These are phyloP conservation scores for Scedosporium apiospermum DNA, from an alignment of 2,329 filamentous ascomycete genomes.

Conservation along the genomic window DNA sequence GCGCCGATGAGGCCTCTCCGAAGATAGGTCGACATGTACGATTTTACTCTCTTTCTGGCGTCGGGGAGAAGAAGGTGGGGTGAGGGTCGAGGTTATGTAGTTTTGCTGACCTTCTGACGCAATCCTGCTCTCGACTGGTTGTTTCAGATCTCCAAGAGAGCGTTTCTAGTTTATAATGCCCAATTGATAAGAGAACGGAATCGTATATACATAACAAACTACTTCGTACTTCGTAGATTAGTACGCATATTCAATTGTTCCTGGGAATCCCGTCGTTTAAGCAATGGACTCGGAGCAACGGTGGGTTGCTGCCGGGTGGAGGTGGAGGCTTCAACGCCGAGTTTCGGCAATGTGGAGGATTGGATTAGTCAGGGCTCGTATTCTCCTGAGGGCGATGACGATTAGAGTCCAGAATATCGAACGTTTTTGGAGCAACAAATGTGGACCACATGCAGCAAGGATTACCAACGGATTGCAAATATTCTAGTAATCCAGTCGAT, in stretches of 20 bases:
- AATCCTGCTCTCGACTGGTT: background rate
- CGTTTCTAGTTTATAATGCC: too few relatives aligned
- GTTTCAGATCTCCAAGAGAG: too few relatives aligned
- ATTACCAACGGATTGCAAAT: background rate
- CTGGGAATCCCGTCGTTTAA: background rate
- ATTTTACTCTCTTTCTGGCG: background rate
- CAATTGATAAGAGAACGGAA: too few relatives aligned
- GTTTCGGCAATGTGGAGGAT: background rate
- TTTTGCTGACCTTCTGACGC: background rate
- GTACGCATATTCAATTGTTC: background rate
- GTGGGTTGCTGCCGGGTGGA: background rate
- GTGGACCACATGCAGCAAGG: background rate
- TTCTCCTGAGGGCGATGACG: too few relatives aligned
- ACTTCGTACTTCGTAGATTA: background rate
- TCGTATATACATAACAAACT: too few relatives aligned
- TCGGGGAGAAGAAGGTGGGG: background rate
- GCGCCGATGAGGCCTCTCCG: constrained; percentile 3
- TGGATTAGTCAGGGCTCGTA: background rate
- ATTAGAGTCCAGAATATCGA: too few relatives aligned
- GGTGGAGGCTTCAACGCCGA: background rate
- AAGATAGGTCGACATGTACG: constrained; percentile 4
- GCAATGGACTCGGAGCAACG: too few relatives aligned
- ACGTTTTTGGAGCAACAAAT: background rate
- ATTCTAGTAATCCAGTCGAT: background rate
- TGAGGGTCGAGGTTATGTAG: background rate